Evolutionary conservation across 306 rosid species (phyloP).

Genomic region (Gillenia trifoliata): DNA sequence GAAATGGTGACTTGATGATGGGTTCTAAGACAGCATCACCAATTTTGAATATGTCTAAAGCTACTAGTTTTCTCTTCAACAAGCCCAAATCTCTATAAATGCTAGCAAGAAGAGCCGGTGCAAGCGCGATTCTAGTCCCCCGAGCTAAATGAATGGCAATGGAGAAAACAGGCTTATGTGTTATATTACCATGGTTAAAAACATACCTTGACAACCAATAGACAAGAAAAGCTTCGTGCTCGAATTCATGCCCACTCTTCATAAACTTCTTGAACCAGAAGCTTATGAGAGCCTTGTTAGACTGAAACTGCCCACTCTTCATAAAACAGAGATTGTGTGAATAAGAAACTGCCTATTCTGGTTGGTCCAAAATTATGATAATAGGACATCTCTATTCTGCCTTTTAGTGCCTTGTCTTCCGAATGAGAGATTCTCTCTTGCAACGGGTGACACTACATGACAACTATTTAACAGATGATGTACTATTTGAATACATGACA

Average conservation of each 20-base stretch:
- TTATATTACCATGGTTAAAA: not conserved
- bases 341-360: too few relatives aligned
- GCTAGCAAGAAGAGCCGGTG: slow-evolving; percentile 41
- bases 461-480: too few relatives aligned
- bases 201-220: slow-evolving; percentile 43
- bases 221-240: slow-evolving; percentile 48
- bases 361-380: too few relatives aligned
- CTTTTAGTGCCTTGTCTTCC: too few relatives aligned
- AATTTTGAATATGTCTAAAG: not conserved
- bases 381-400: too few relatives aligned
- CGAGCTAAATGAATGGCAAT: slow-evolving; percentile 45
- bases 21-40: not conserved
- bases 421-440: too few relatives aligned
- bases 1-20: slow-evolving; percentile 28
- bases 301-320: too few relatives aligned
- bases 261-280: slow-evolving; percentile 25
- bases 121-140: slow-evolving; percentile 43
- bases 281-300: not conserved
- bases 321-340: too few relatives aligned
- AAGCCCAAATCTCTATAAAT: slow-evolving; percentile 35
- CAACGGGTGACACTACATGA: too few relatives aligned
- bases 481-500: too few relatives aligned
- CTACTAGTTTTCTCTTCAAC: slow-evolving; percentile 23
- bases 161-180: slow-evolving; percentile 16
- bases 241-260: slow-evolving; percentile 35